phyloP scores from a whole-genome alignment of 441 rosid species.

The Eutrema salsugineum region DNA sequence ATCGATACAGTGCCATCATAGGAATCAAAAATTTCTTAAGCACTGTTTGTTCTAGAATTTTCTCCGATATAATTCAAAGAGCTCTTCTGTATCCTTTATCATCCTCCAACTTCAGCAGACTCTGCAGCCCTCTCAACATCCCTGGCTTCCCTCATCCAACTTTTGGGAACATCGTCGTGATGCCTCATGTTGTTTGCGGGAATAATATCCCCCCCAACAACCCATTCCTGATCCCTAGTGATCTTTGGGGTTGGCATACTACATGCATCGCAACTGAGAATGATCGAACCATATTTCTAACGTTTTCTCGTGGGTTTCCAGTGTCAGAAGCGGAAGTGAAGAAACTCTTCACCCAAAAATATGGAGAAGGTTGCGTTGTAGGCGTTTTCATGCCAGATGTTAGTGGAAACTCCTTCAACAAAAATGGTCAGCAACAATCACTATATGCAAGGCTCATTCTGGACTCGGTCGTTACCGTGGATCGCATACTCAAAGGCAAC shows the following conservation, averaged over 20 bases:
- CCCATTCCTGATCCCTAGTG: slow-evolving; percentile 23
- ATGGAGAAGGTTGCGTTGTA: slow-evolving; percentile 36
- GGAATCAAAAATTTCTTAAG: slow-evolving; percentile 51
- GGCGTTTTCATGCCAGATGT: slow-evolving; percentile 39
- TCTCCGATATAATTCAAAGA: slow-evolving; percentile 44
- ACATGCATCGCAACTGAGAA: slow-evolving; percentile 29
- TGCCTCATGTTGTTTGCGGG: background rate
- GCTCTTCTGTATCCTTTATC: slow-evolving; percentile 14
- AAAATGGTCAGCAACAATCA: background rate
- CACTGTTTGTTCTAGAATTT: slow-evolving; percentile 44
- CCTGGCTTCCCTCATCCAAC: slow-evolving; percentile 56
- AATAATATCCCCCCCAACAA: background rate
- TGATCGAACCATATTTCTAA: slow-evolving; percentile 55
- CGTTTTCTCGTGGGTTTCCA: slow-evolving; percentile 60
- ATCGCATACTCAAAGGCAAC: background rate
- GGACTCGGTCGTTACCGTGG: background rate
- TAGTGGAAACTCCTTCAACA: background rate
- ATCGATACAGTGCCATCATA: slow-evolving; percentile 43
- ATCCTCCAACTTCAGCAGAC: background rate
- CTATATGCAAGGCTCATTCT: background rate
- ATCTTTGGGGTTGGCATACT: slow-evolving; percentile 57
- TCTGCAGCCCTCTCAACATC: slow-evolving; percentile 26
- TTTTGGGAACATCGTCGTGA: slow-evolving; percentile 37
- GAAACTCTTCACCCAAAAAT: slow-evolving; percentile 24
- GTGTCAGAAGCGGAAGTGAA: slow-evolving; percentile 44